These are phyloP conservation scores for Boletus rubescentipes DNA, from an alignment of 768 basidiomycete genomes.

Conservation along the genomic window DNA sequence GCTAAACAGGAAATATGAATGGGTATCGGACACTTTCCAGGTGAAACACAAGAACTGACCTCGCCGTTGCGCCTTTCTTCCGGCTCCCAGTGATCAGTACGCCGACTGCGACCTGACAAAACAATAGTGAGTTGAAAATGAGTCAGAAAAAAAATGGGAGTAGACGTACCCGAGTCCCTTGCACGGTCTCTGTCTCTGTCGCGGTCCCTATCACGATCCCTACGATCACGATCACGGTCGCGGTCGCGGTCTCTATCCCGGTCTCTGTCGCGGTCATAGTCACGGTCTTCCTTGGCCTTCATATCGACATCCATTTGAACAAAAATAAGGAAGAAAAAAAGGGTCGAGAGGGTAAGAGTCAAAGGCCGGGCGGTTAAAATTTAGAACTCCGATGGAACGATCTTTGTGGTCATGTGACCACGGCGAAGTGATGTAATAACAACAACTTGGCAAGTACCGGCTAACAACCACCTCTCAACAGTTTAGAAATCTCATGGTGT, in stretches of 20 bases:
- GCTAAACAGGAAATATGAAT: slow-evolving; percentile 35
- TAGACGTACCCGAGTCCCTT: slow-evolving; percentile 56
- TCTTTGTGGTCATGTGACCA: slow-evolving; percentile 17
- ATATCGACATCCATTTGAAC: slow-evolving; percentile 75
- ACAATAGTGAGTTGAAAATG: not conserved
- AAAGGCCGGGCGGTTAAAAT: not conserved
- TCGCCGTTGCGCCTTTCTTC: slow-evolving; percentile 73
- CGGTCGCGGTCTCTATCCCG: slow-evolving; percentile 41
- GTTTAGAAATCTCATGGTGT: not conserved
- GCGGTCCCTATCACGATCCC: slow-evolving; percentile 45
- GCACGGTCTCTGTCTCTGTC: slow-evolving; percentile 47
- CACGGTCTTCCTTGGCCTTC: slow-evolving; percentile 72
- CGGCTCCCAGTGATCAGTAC: slow-evolving; percentile 81
- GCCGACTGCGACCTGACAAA: slow-evolving; percentile 43
- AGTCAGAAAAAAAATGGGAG: not conserved
- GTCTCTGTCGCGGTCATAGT: slow-evolving; percentile 58
- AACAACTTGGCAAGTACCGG: not conserved
- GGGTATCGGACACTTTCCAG: not conserved
- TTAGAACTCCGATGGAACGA: slow-evolving; percentile 24
- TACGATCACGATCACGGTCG: slow-evolving; percentile 38
- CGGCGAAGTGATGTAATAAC: not conserved
- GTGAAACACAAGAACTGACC: slow-evolving; percentile 40
- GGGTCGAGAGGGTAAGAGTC: slow-evolving; percentile 8
- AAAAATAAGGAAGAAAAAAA: slow-evolving; percentile 7
- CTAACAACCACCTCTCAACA: not conserved